These are phyloP conservation scores for Exophiala sp. DNA, from an alignment of 2,329 filamentous ascomycete genomes.

Conservation along the genomic window DNA sequence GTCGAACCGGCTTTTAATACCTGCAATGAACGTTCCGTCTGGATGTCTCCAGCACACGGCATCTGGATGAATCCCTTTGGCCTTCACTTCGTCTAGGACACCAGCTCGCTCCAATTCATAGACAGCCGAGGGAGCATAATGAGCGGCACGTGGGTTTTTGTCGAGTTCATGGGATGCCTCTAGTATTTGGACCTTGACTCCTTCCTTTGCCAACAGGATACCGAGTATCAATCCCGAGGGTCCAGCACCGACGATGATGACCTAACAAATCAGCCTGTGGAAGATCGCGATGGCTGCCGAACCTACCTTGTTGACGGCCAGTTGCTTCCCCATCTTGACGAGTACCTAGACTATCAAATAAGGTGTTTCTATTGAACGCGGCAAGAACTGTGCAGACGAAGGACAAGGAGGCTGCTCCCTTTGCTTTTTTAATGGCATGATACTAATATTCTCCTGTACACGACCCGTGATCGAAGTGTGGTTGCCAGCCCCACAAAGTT, in stretches of 20 bases:
- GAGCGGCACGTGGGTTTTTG: conserved; percentile 59
- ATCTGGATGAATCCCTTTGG: conserved; percentile 41
- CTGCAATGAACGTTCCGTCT: conserved; percentile 35
- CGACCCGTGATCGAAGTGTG: too few relatives aligned
- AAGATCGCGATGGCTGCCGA: too few relatives aligned
- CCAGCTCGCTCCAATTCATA: conserved; percentile 59
- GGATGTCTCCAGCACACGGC: conserved; percentile 46
- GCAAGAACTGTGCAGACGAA: too few relatives aligned
- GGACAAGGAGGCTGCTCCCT: too few relatives aligned
- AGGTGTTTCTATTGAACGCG: too few relatives aligned
- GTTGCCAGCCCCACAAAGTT: too few relatives aligned
- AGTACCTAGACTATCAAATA: too few relatives aligned
- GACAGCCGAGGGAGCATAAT: conserved; percentile 59
- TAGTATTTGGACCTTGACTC: conserved; percentile 39
- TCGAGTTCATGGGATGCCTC: conserved; percentile 56
- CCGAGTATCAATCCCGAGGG: conserved; percentile 34
- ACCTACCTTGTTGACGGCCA: conserved; percentile 14
- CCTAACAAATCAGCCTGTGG: neutral
- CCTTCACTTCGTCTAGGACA: conserved; percentile 51
- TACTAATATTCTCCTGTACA: too few relatives aligned
- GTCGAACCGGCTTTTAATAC: conserved; percentile 20
- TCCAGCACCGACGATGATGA: conserved; percentile 34
- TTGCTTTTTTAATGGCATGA: too few relatives aligned
- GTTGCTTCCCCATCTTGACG: conserved; percentile 10
- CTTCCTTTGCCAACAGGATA: conserved; percentile 34